Percentiles rank a stretch among this genome's conserved stretches.
phyloP scores from a whole-genome alignment of 1,139 yeast genomes.

The Yamadazyma jaroonii region DNA sequence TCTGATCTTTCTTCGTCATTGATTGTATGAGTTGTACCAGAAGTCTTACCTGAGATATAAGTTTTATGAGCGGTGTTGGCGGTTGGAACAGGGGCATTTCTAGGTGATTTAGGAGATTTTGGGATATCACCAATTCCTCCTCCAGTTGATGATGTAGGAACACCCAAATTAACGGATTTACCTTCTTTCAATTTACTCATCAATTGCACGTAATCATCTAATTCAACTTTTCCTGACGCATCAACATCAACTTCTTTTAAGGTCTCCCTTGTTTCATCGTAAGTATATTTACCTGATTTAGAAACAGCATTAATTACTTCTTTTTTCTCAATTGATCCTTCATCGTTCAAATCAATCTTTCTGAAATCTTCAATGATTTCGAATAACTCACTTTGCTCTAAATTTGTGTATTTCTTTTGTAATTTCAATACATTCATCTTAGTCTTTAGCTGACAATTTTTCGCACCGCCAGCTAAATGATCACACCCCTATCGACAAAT shows the following conservation, averaged over 20 bases:
- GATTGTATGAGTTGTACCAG: conserved; percentile 95
- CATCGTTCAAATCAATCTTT: conserved; percentile 80
- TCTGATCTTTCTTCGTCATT: conserved; percentile 94
- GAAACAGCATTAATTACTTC: conserved; percentile 83
- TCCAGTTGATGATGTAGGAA: conserved; percentile 14
- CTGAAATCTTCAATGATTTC: conserved; percentile 75
- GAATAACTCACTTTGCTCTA: conserved; percentile 85
- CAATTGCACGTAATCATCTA: conserved; percentile 92
- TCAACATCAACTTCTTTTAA: conserved; percentile 88
- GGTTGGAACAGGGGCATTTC: conserved; percentile 39
- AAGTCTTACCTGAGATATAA: conserved; percentile 72
- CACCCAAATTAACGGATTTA: conserved; percentile 14
- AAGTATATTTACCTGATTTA: conserved; percentile 72
- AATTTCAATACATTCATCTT: conserved; percentile 50
- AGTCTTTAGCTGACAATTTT: neutral
- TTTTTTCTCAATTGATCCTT: conserved; percentile 95
- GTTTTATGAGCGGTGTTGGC: conserved; percentile 66
- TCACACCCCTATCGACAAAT: too few relatives aligned
- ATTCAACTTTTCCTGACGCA: conserved; percentile 94
- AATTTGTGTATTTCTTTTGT: conserved; percentile 80
- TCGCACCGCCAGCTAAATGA: conserved; percentile 3
- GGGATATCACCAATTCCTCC: conserved; percentile 14
- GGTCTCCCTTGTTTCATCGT: conserved; percentile 93
- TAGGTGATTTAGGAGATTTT: conserved; percentile 21
- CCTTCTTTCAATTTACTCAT: conserved; percentile 64